Evolutionary conservation across 768 basidiomycete genomes (phyloP).

Genomic region (Wakefieldia striispora): DNA sequence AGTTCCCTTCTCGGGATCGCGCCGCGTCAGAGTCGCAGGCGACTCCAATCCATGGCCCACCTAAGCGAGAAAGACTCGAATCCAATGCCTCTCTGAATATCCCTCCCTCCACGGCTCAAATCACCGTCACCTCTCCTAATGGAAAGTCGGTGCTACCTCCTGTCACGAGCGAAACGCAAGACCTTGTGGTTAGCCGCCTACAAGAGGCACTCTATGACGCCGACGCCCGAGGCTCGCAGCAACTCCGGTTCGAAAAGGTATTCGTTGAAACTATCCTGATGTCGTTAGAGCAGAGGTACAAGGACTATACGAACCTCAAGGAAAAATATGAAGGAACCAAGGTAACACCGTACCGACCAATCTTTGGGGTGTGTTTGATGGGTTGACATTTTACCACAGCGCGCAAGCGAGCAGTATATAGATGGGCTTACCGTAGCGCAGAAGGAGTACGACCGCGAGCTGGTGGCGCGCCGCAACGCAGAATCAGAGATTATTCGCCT

Average conservation of each 20-base stretch:
- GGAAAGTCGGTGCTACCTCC: constrained; percentile 26
- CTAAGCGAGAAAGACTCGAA: constrained; percentile 23
- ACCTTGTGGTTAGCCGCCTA: constrained; percentile 49
- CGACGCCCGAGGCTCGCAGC: constrained; percentile 53
- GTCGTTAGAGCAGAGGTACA: constrained; percentile 62
- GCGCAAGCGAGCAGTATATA: constrained; percentile 88
- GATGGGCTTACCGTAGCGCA: constrained; percentile 92
- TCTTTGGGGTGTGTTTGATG: not conserved
- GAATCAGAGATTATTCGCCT: constrained; percentile 90
- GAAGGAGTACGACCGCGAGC: constrained; percentile 90
- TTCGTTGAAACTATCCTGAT: constrained; percentile 70
- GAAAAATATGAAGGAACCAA: constrained; percentile 82
- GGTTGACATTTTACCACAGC: constrained; percentile 42
- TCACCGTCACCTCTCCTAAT: constrained; percentile 47
- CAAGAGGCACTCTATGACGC: constrained; percentile 63
- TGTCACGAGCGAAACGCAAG: constrained; percentile 35
- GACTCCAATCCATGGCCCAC: constrained; percentile 1
- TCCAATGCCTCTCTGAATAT: constrained; percentile 24
- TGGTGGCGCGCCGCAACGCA: constrained; percentile 82
- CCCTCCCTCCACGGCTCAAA: constrained; percentile 29
- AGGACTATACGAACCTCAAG: constrained; percentile 63
- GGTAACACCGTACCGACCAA: constrained; percentile 45
- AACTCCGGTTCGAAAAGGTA: constrained; percentile 68
- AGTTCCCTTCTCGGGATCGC: constrained; percentile 19
- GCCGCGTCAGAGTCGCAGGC: constrained; percentile 35